Base-by-base conservation (phyloP, 2,329 filamentous ascomycete genomes). In the Neonectria coccinea region DNA sequence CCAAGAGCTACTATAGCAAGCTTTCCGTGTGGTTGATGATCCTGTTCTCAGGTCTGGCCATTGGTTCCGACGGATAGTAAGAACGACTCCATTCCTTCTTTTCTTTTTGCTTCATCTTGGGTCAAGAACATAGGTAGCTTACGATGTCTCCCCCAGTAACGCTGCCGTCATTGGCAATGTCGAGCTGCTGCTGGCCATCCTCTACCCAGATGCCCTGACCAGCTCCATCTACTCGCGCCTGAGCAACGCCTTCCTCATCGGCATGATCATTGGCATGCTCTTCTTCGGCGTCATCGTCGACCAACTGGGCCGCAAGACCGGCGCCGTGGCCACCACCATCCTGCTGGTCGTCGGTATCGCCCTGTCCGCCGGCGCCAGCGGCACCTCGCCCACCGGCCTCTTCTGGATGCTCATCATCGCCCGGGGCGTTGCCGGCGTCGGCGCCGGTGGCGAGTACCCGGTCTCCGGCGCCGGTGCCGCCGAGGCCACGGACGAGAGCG, bases 241-340 rank as follows among this genome's bases (percentile, higher is more conserved):
- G 4, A 84, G 83, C 44, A 88, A 88, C 68, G 81, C 85, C 2
- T 85, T 84, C 65, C 78, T 87, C 5, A 82, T 88, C 55, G 86
- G 86, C 51, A 83, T 85, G 74, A 86, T 87, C 59, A 75, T 87
- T 55, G 86, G 86, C 55, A 88, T 87, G 81, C 74, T 88, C 8
- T 76, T 82, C 67, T 86, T 88, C 62, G 84, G 85, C 7, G 75
- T 81, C 10, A 70, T 84, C 7, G 83, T 84, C 65, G 85, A 85
- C 67, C 79, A 81, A 18, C 69, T 86, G 5, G 84, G 85, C n/a
- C 79, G 84, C 42, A 79, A 81, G 45, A 84, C 80, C 0, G 84
- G 84, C 12, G 80, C 82, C 42, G 74, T 86, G 4, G 76, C 79
- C 5, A 81, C 84, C 0, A 86, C 84, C 0, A 55, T 79, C 16